Evolutionary conservation across 371 early-diverging fungal genomes (phyloP).

Genomic region (Mortierella sp.): DNA sequence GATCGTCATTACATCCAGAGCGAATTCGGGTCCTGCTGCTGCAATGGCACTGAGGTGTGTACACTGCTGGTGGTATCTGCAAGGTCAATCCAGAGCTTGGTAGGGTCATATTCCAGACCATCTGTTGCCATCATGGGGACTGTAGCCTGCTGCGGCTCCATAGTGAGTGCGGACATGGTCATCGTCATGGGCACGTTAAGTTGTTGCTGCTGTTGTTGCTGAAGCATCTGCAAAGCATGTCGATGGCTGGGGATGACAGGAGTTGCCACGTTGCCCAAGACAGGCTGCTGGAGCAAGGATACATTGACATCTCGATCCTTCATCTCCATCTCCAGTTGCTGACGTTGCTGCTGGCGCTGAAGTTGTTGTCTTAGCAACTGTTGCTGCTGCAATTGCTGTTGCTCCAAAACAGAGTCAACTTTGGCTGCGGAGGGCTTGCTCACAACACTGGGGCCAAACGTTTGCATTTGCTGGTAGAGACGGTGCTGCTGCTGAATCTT

Average conservation of each 20-base stretch:
- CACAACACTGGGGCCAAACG: slow-evolving; percentile 25
- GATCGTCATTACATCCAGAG: slow-evolving; percentile 37
- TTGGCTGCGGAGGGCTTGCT: slow-evolving; percentile 25
- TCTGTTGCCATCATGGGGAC: slow-evolving; percentile 13
- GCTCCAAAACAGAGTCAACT: slow-evolving; percentile 13
- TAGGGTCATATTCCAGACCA: slow-evolving; percentile 37
- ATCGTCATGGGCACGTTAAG: slow-evolving; percentile 20
- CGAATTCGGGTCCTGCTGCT: slow-evolving; percentile 20
- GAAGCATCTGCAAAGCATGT: slow-evolving; percentile 43
- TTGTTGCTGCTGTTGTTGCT: slow-evolving; percentile 38
- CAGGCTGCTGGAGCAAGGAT: slow-evolving; percentile 14
- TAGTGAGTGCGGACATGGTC: slow-evolving; percentile 34
- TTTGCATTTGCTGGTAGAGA: slow-evolving; percentile 49
- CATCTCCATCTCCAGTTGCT: slow-evolving; percentile 43
- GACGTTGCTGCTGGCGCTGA: slow-evolving; percentile 50
- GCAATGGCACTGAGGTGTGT: slow-evolving; percentile 27
- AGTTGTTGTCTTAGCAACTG: slow-evolving; percentile 48
- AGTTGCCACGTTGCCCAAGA: slow-evolving; percentile 30
- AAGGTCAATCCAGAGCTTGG: slow-evolving; percentile 48
- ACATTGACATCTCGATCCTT: slow-evolving; percentile 26
- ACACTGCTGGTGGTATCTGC: slow-evolving; percentile 25
- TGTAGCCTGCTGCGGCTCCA: slow-evolving; percentile 29
- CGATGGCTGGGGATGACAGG: slow-evolving; percentile 52
- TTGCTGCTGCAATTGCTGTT: slow-evolving; percentile 39
- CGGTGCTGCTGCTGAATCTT: slow-evolving; percentile 53